Conservation (phyloP, 139 green algal species). For the Chlorella vulgaris region DNA sequence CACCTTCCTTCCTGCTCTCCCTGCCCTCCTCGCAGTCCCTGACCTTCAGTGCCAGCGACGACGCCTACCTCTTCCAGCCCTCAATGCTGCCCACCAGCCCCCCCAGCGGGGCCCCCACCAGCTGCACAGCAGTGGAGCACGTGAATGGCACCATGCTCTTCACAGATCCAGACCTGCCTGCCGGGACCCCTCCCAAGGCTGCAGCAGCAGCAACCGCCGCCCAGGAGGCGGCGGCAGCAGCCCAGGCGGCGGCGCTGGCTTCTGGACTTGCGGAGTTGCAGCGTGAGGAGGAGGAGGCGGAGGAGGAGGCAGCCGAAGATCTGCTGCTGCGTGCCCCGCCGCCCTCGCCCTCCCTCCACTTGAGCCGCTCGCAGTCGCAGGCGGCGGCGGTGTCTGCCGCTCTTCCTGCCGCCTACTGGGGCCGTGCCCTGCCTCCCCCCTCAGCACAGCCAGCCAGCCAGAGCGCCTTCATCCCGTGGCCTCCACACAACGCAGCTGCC, state of each 20-base stretch:
- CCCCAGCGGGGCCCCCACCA: background rate
- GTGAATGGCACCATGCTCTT: constrained; percentile 30
- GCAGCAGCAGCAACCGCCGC: background rate
- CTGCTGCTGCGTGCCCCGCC: too few species aligned
- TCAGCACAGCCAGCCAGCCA: too few species aligned
- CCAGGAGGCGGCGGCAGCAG: background rate
- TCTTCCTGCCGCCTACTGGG: too few species aligned
- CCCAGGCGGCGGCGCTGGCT: too few species aligned
- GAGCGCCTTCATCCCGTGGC: too few species aligned
- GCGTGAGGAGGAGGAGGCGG: background rate
- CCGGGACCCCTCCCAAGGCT: background rate
- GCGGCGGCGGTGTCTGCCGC: too few species aligned
- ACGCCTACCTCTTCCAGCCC: constrained; percentile 26
- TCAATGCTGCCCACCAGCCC: background rate
- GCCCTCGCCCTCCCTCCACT: too few species aligned
- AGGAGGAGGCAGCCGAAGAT: background rate
- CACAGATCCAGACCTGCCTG: background rate
- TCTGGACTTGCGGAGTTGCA: too few species aligned
- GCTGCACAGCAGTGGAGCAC: constrained; percentile 16
- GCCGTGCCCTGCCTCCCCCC: too few species aligned
- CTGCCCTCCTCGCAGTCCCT: constrained; percentile 5
- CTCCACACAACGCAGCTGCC: too few species aligned
- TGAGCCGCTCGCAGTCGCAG: too few species aligned
- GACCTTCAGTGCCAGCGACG: constrained; percentile 33
- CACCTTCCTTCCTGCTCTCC: too few species aligned